Conservation (phyloP, 345 rosid genomes). For the Cardamine resedifolia region DNA sequence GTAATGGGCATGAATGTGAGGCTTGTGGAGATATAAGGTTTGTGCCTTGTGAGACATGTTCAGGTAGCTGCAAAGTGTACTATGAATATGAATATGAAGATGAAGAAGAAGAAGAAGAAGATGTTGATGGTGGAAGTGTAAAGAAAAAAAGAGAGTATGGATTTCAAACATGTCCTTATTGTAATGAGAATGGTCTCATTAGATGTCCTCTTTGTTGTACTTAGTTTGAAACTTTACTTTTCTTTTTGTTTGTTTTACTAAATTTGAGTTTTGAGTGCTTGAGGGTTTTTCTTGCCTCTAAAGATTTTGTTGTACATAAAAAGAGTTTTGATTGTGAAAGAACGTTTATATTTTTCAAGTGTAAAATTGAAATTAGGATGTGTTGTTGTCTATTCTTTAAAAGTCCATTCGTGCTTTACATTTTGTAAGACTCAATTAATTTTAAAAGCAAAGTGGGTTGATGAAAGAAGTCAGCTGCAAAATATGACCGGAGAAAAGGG, state of each 20-base stretch:
- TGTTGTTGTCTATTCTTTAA: constrained; percentile 12
- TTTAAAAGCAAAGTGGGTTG: neutral
- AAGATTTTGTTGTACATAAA: constrained; percentile 31
- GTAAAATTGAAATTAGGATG: neutral
- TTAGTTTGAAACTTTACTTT: constrained; percentile 21
- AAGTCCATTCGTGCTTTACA: constrained; percentile 7
- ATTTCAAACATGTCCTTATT: constrained; percentile 82
- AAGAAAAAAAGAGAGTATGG: constrained; percentile 51
- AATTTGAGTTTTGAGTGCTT: neutral
- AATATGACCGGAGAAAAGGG: constrained; percentile 21
- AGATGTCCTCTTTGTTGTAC: constrained; percentile 76
- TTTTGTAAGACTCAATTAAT: neutral
- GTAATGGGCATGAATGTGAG: constrained; percentile 53
- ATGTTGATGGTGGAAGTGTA: constrained; percentile 34
- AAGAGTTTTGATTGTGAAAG: constrained; percentile 11
- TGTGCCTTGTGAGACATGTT: constrained; percentile 89
- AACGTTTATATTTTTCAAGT: neutral
- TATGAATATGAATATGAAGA: constrained; percentile 47
- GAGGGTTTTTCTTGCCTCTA: constrained; percentile 14
- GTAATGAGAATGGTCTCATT: constrained; percentile 90
- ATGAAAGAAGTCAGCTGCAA: constrained; percentile 5
- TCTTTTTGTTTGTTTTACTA: constrained; percentile 7
- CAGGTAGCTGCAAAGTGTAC: constrained; percentile 87
- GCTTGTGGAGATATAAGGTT: constrained; percentile 93
- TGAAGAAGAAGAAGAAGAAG: constrained; percentile 27